Evolutionary conservation across 2,329 filamentous ascomycete species (phyloP).

Genomic region (Fusarium sp.): DNA sequence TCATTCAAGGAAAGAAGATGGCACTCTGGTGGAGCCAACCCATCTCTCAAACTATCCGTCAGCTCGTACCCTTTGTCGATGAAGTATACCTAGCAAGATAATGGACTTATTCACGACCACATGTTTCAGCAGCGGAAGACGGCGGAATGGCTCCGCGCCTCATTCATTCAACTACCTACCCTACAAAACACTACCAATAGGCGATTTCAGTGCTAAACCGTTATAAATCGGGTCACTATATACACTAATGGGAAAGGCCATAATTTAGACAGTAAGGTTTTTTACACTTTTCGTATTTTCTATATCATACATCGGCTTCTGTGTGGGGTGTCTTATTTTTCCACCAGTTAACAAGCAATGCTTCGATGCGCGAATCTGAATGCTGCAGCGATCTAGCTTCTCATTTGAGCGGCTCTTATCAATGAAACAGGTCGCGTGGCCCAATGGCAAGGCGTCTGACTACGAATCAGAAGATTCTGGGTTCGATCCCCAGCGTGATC

Average conservation of each 20-base stretch:
- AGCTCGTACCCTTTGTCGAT: not conserved
- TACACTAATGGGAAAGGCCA: not conserved
- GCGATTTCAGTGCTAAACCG: no score
- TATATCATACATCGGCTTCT: fast-evolving
- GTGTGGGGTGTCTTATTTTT: fast-evolving
- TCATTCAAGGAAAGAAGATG: not conserved
- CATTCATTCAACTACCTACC: not conserved
- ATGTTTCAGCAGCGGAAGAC: not conserved
- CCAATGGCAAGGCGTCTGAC: constrained; percentile 34
- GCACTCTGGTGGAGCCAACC: not conserved
- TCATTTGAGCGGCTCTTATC: not conserved
- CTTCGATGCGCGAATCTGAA: fast-evolving
- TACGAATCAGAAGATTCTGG: constrained; percentile 36
- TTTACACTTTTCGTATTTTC: not conserved
- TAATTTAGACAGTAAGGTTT: not conserved
- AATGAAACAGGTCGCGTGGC: constrained; percentile 19
- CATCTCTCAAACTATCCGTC: not conserved
- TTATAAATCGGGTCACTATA: fast-evolving
- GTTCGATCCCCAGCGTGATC: constrained; percentile 34
- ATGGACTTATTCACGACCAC: not conserved
- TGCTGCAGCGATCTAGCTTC: not conserved
- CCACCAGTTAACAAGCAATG: fast-evolving
- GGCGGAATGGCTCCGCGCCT: not conserved
- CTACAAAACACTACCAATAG: not conserved
- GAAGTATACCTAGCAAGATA: not conserved